phyloP scores from a whole-genome alignment of 441 rosid species.

The Erodium moschatum region DNA sequence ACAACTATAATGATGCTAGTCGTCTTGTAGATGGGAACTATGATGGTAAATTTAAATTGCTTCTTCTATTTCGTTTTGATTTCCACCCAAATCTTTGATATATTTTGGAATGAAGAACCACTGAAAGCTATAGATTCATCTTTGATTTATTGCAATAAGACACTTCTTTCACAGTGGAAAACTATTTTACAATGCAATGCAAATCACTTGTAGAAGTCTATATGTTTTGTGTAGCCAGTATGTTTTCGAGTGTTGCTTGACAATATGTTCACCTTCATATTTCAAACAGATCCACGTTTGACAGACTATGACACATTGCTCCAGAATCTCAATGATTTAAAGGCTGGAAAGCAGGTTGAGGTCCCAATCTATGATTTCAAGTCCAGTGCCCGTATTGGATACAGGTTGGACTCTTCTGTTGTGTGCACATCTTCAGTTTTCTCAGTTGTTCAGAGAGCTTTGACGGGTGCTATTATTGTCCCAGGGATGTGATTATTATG shows the following conservation, averaged over 20 bases:
- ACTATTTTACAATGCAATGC: background rate
- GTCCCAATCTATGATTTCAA: conserved; percentile 94
- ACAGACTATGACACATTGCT: conserved; percentile 95
- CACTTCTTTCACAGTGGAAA: background rate
- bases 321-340: conserved; percentile 65
- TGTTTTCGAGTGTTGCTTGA: background rate
- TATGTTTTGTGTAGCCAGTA: background rate
- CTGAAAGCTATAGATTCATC: background rate
- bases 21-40: conserved; percentile 89
- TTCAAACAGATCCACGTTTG: conserved; percentile 80
- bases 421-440: conserved; percentile 13
- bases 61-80: conserved; percentile 13
- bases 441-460: conserved; percentile 6
- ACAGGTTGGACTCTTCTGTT: conserved; percentile 46
- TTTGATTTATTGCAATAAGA: background rate
- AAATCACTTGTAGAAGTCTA: background rate
- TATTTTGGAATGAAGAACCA: background rate
- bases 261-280: background rate
- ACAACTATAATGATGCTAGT: conserved; percentile 84
- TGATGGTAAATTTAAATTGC: conserved; percentile 47
- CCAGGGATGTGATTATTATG: too few species aligned
- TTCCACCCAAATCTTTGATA: conserved; percentile 10
- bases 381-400: conserved; percentile 80
- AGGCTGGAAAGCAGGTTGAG: conserved; percentile 63
- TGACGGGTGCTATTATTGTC: background rate